Evolutionary conservation across 805 yeast genomes (phyloP).

Genomic region (Cyberlindnera samutprakarnensis): DNA sequence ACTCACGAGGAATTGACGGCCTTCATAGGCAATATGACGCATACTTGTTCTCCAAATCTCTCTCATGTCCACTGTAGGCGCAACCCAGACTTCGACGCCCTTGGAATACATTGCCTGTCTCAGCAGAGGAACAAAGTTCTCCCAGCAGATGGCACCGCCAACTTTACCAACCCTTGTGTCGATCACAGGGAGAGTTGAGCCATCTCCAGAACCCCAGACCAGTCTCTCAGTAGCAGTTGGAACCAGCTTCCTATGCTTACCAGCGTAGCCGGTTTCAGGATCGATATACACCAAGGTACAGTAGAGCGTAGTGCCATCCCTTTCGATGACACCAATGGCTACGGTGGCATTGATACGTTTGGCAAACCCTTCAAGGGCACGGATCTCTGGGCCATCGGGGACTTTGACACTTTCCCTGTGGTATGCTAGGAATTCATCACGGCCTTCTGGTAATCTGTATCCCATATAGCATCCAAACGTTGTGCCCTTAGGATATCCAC

Average conservation of each 20-base stretch:
- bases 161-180: constrained; percentile 28
- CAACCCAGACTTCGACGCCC: constrained; percentile 34
- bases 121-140: constrained; percentile 34
- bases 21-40: constrained; percentile 35
- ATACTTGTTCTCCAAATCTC: constrained; percentile 36
- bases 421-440: constrained; percentile 32
- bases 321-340: constrained; percentile 35
- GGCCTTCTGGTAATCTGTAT: constrained; percentile 32
- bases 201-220: constrained; percentile 41
- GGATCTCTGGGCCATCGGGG: constrained; percentile 29
- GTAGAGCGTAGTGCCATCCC: constrained; percentile 31
- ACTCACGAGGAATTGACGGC: constrained; percentile 31
- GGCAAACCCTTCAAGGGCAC: constrained; percentile 26
- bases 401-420: constrained; percentile 27
- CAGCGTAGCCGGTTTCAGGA: constrained; percentile 30
- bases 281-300: constrained; percentile 35
- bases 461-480: constrained; percentile 37
- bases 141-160: constrained; percentile 45
- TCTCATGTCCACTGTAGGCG: constrained; percentile 39
- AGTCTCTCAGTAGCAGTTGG: constrained; percentile 40
- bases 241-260: constrained; percentile 35
- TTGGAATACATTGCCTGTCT: constrained; percentile 36
- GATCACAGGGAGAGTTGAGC: constrained; percentile 34
- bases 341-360: constrained; percentile 28
- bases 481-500: constrained; percentile 40